A percentile compares a stretch with the other conserved stretches of the same genome.
Evolutionary conservation across 169 alveolate species (phyloP).

Genomic region (Ichthyophthirius multifiliis): DNA sequence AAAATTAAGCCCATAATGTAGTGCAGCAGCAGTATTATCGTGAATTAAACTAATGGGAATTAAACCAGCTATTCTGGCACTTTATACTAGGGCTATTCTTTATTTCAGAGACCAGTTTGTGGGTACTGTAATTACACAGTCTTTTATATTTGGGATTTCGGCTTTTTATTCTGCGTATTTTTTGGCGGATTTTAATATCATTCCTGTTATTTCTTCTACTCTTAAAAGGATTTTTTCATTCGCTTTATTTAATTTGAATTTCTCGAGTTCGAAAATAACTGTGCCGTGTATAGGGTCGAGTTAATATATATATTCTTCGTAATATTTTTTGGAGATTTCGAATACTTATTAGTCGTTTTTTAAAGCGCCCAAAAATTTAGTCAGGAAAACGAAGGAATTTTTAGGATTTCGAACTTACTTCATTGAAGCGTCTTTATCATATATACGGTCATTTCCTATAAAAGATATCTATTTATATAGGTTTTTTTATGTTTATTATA

Average conservation of each 20-base stretch:
- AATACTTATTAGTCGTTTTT: conserved; percentile 37
- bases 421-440: conserved; percentile 53
- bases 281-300: conserved; percentile 58
- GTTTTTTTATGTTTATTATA: too few species aligned
- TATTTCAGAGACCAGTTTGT: conserved; percentile 32
- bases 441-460: conserved; percentile 55
- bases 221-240: conserved; percentile 44
- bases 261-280: conserved; percentile 53
- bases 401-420: conserved; percentile 60
- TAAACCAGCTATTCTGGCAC: conserved; percentile 63
- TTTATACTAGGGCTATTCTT: conserved; percentile 40
- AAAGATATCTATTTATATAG: conserved; percentile 43
- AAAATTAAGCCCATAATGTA: conserved; percentile 52
- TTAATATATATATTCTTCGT: conserved; percentile 28
- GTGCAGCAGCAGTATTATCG: conserved; percentile 70
- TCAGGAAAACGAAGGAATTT: conserved; percentile 49
- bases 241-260: conserved; percentile 31
- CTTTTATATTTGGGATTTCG: conserved; percentile 45
- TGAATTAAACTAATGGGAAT: conserved; percentile 36
- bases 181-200: conserved; percentile 55
- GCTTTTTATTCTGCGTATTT: conserved; percentile 57
- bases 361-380: conserved; percentile 56
- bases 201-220: conserved; percentile 62
- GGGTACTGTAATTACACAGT: conserved; percentile 64
- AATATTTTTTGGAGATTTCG: conserved; percentile 11